phyloP scores from a whole-genome alignment of 1,139 yeast genomes.

The Pichia sp. region DNA sequence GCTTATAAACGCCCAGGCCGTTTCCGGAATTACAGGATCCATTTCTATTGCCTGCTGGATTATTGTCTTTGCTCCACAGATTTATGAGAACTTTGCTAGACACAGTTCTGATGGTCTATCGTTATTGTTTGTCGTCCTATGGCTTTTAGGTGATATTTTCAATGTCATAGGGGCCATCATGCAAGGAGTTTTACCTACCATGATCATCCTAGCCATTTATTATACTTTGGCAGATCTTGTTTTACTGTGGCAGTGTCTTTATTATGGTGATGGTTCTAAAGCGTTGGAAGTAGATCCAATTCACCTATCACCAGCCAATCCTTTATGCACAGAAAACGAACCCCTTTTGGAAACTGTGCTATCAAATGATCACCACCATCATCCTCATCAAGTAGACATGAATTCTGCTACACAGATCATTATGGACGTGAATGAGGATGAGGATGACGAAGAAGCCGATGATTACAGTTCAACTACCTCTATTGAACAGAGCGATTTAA shows the following conservation, averaged over 20 bases:
- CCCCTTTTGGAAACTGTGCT: conserved; percentile 25
- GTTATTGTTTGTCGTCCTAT: conserved; percentile 67
- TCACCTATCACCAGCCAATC: conserved; percentile 86
- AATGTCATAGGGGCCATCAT: conserved; percentile 82
- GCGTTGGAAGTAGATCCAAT: conserved; percentile 48
- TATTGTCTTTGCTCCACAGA: conserved; percentile 94
- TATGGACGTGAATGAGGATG: conserved; percentile 8
- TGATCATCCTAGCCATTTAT: conserved; percentile 84
- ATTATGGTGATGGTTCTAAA: conserved; percentile 47
- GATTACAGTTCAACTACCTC: background rate
- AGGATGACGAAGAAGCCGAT: background rate
- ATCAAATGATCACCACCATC: conserved; percentile 17
- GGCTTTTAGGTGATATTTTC: conserved; percentile 88
- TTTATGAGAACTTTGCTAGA: conserved; percentile 81
- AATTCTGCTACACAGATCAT: conserved; percentile 6
- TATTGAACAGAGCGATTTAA: conserved; percentile 15
- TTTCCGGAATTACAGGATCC: conserved; percentile 84
- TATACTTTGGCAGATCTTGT: conserved; percentile 88
- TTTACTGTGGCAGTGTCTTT: conserved; percentile 70
- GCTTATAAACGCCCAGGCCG: conserved; percentile 62
- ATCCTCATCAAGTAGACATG: conserved; percentile 10
- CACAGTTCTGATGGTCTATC: conserved; percentile 85
- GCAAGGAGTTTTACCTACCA: conserved; percentile 87
- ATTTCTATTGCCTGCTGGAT: conserved; percentile 97
- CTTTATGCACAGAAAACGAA: conserved; percentile 54